Base-by-base conservation (phyloP, 257 asterid species). In the Voacanga thouarsii region DNA sequence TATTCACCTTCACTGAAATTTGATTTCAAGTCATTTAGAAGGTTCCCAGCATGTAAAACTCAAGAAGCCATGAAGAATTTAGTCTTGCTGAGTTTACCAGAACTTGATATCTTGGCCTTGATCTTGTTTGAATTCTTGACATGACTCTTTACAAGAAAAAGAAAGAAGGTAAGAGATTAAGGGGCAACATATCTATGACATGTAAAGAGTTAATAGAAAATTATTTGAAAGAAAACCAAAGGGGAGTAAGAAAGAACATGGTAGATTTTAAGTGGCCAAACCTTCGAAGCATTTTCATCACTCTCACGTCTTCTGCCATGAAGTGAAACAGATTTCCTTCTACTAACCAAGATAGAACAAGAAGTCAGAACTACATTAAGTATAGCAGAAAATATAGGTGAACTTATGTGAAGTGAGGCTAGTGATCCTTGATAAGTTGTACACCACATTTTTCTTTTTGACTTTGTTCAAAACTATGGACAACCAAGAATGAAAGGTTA, bases 1-100 rank as follows among this genome's bases (percentile, higher is more conserved):
- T 88, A 79, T 78, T 86, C 77, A 77, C 57, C 82, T 82, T 85
- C 79, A 81, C 98, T 92, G 93, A 79, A 83, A 84, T 65, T 39
- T 33, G 79, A 57, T 50, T 78, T 49, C 64, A 60, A 61, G 64
- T 45, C 75, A 72, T 53, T 83, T 33, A 81, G 12, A 70, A 66
- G 75, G 75, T 60, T 61, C n/a, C 16, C 50, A 72, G 80, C 39
- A 45, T 33, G 72, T 43, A 49, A 70, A 49, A 64, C 59, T 69
- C 53, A 71, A 45, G 23, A 44, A 33, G 24, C 44, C 50, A 71
- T 23, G 19, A n/a, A 68, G 21, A 76, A n/a, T 63, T 61, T 72
- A 41, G 79, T 55, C 21, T 56, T 67, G 56, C 47, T 53, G 73
- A 77, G 71, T 89, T 86, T 82, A 92, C 96, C 84, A 82, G 88